Evolutionary conservation across 768 basidiomycete species (phyloP).

Genomic region (Amanita muscaria): DNA sequence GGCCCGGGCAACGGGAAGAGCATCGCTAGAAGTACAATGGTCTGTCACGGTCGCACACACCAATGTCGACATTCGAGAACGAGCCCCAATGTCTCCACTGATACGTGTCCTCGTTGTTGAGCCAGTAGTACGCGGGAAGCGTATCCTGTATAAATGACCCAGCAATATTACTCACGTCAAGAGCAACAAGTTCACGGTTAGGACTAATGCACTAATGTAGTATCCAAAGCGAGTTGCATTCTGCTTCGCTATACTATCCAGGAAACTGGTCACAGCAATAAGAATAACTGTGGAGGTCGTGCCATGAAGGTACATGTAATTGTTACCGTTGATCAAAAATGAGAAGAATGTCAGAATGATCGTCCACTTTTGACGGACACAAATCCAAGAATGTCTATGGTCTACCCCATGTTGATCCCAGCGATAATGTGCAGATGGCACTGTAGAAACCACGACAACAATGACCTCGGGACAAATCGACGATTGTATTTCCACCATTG

Average conservation of each 20-base stretch:
- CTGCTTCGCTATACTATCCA: constrained; percentile 95
- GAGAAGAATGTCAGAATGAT: constrained; percentile 63
- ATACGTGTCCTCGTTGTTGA: constrained; percentile 90
- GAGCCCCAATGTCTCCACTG: constrained; percentile 81
- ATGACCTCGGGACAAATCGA: constrained; percentile 88
- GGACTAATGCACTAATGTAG: constrained; percentile 83
- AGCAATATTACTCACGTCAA: constrained; percentile 76
- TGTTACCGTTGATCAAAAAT: constrained; percentile 57
- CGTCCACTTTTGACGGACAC: constrained; percentile 55
- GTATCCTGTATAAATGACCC: constrained; percentile 82
- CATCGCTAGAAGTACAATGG: constrained; percentile 69
- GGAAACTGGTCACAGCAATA: constrained; percentile 78
- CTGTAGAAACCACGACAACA: constrained; percentile 78
- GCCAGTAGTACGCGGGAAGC: constrained; percentile 85
- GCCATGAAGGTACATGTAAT: constrained; percentile 55
- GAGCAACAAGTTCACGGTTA: constrained; percentile 91
- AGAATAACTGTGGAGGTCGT: constrained; percentile 83
- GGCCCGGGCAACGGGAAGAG: constrained; percentile 86
- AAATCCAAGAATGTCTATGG: constrained; percentile 75
- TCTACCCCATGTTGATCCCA: constrained; percentile 79
- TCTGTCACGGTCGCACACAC: too few species aligned
- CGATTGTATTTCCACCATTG: constrained; percentile 71
- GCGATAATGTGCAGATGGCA: constrained; percentile 50
- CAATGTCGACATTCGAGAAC: constrained; percentile 84
- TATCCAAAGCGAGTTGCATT: constrained; percentile 80